Base-by-base conservation (phyloP, 2,329 filamentous ascomycete species). In the Penicillium sp. region DNA sequence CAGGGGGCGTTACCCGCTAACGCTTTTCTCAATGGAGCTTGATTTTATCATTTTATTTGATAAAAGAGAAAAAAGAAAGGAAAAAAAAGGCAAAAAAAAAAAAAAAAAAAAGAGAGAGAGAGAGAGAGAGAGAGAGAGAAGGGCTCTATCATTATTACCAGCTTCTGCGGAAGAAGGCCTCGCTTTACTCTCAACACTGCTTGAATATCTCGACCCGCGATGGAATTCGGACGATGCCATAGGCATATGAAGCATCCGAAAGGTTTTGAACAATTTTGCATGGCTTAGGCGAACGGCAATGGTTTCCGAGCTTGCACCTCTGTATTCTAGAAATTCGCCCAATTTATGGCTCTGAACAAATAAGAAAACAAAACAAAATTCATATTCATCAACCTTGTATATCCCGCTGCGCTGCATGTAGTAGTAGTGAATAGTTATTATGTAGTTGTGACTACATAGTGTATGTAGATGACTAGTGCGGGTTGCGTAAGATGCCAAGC, bases 1-100 rank as follows among this genome's bases (percentile, higher is more conserved):
- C 68, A 73, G 52, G 69, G 68, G 21, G 59, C 78, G 57, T 67
- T 84, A 48, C 81, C 80, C 32, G 59, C 77, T 3, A 75, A 79
- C 37, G 81, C 81, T 44, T 83, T 82, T 40, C 59, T 72, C 39
- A 55, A 65, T 46, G 58, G 55, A n/a, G 54, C 55, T 18, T 61
- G 52, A 26, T 8, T 10, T n/a, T 4, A 17, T 26, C 21, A 10
- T 13, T 13, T 15, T 21, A 40, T 23, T 24, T n/a, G 20, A 39
- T 9, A 12, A 39, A n/a, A 3, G n/a, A 9, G 24, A 24, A 30
- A 21, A 27, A 27, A 21, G 8, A 21, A 21, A 36, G 18, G 18
- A 21, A 37, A 45, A 48, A 27, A 45, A 37, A 18, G n/a, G 10
- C 29, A 24, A 30, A 21, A 27, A 27, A 21, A 13, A 21, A 21